Evolutionary conservation across 495 filamentous ascomycete genomes (phyloP), one percentile per base, ranked within the genome.

Genomic region (Talaromyces liani): DNA sequence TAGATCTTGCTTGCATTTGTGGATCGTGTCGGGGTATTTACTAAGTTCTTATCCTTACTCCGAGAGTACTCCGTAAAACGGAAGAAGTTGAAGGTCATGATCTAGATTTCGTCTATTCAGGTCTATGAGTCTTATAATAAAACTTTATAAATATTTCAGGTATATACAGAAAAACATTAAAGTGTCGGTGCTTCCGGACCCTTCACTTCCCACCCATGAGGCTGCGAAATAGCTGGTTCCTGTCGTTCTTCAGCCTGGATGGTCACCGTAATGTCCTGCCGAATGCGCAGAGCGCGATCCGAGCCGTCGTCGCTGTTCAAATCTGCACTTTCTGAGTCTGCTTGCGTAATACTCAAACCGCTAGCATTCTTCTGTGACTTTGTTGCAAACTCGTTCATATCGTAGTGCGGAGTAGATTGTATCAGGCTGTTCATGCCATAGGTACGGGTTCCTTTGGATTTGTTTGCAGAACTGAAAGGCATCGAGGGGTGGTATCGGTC

Each of bases 261-360:
- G 5, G 77, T 78, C 22, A 81, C 72, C 1, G 79, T 81, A 41
- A 81, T 73, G 45, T 80, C 77, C 47, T 79, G 77, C 8, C 76
- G 72, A 57, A 81, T 81, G 27, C 76, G 70, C 33, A 80, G 57
- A n/a, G 75, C 76, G 12, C 75, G 72, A 9, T 73, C 73, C 6
- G 76, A 79, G 2, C 75, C 74, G 69, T 79, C 75, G 33, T 77
- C 76, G 62, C 75, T 79, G 29, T 70, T 63, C 31, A 36, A 59
- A 34, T 73, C 68, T 8, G 71, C 70, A 36, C 72, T 71, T 25
- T 76, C 72, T 25, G 67, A 71, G 31, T 36, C 31, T 33, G 61
- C 62, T 6, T 67, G 53, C 25, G 29, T 59, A 7, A 72, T 54
- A 33, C 73, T 79, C 57, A 72, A 49, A 47, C 75, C 72, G 1